Base-by-base conservation (phyloP, 2,329 filamentous ascomycete species). In the Aureobasidium sp. region DNA sequence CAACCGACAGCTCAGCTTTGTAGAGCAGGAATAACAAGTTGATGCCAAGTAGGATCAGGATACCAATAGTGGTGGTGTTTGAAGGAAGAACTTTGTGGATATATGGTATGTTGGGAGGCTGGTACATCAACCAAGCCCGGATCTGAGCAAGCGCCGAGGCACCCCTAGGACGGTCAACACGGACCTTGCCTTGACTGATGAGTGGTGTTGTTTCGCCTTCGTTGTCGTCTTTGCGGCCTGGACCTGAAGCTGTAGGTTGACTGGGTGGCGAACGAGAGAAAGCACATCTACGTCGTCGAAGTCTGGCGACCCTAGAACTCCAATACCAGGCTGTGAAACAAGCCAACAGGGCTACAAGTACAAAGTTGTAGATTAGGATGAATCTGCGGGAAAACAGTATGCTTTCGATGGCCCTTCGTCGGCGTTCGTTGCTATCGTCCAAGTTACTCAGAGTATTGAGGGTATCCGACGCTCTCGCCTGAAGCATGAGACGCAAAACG, bases 11-110 rank as follows among this genome's bases (percentile, higher is more conserved):
- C 0, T 80, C 77, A 35, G 82, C 77, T 61, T 71, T 72, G 70
- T 80, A 85, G 63, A 85, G 68, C 35, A 81, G 78, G 69, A 83
- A 85, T 69, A 85, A 85, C 31, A 82, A 42, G 64, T 85, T 86
- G 11, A 87, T 69, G 8, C 68, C 75, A 5, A 85, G 49, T 70
- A 84, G 82, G 9, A 73, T 67, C 5, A 80, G 63, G 39, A 87
- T 74, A 53, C 81, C 72, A 6, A 86, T 64, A 0, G 81, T 80
- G 0, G 80, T 80, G 6, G 76, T 78, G 66, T 87, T 87, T 7
- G 81, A 78, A 0, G 85, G 84, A 2, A 86, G 74, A 0, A 73
- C 72, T 60, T 82, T 82, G 69, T 84, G 80, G 67, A 86, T 63
- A 27, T 85, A n/a, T 0, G 82, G 83, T 14, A 87, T 74, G 0